Base-by-base conservation (phyloP, 768 basidiomycete genomes). In the Suillus subluteus region DNA sequence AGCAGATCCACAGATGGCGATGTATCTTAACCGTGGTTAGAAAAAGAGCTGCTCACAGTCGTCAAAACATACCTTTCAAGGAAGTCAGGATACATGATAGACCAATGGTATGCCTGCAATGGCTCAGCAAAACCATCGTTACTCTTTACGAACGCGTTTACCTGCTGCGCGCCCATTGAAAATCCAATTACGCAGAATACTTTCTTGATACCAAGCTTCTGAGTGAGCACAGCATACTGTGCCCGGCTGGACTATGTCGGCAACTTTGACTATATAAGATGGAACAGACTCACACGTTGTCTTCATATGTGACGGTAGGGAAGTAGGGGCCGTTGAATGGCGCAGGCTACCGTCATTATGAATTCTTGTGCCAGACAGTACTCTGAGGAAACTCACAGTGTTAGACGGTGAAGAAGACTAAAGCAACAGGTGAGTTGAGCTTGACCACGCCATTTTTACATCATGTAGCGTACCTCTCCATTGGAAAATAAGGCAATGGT, bases 331-430 rank as follows among this genome's bases (percentile, higher is more conserved):
- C 87, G 61, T 87, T 87, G 74, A 86, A 85, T 3, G 87, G 87
- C 11, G 75, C 71, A 3, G 86, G 82, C 87, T 88, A 54, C 44
- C 46, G 23, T 62, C 41, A 9, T 44, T 15, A 40, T 72, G 23
- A 70, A 52, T 11, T 18, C 46, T 32, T 15, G 52, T 21, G 21
- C 43, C 9, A 15, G 46, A 41, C 41, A 12, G 11, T 48, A 3
- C n/a, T n/a, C 12, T 43, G 11, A 26, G 26, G 16, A 48, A 55
- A 8, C 73, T 58, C 48, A 74, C 74, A 15, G 73, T 87, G 70
- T 87, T 88, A 0, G 87, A 88, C 30, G 87, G 87, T 37, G 87
- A 88, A 21, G 86, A 88, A 0, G 86, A 88, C 86, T 88, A 43
- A 12, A 32, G 37, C 62, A 26, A 43, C 30, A 43, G 26, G 6